Evolutionary conservation across 768 basidiomycete species (phyloP), one percentile per base, ranked within the genome.

Genomic region (Leccinum broughii): DNA sequence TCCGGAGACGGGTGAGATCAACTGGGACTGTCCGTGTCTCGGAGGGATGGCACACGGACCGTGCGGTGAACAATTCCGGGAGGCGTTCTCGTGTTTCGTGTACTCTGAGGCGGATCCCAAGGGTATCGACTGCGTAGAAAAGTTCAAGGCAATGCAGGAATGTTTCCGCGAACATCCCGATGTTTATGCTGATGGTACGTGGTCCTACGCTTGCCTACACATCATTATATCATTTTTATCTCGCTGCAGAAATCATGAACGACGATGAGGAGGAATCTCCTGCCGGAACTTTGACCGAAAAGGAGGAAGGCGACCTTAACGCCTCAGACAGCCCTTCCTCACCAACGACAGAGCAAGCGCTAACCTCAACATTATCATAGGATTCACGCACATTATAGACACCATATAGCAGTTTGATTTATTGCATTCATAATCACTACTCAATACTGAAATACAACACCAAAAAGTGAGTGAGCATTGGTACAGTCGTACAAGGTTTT

Each of bases 21-120:
- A 99, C 78, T 99, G 97, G 97, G 97, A 98, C 72, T 99, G 97
- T 74, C 94, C 97, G 1, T 98, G 97, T 74, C 85, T 99, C 8
- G 97, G 97, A 34, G 97, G 97, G 54, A 98, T 99, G 97, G 96
- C 96, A 10, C 82, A 98, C 70, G 96, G 97, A 6, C 94, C 95
- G 10, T 99, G 97, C 69, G 97, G 97, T 9, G 81, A 83, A 62
- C 83, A 98, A 65, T 99, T 99, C 80, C 87, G 89, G 63, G 92
- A 89, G 62, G 96, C 97, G 1, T 99, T 99, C 77, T 93, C 93
- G 37, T 99, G 97, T 77, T 99, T 99, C 67, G 87, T 99, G 7
- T 88, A 84, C 75, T 95, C 93, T 13, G 94, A 97, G 71, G 84
- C 87, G 56, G 97, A 99, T 65, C 96, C 96, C 1, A 98, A 99